Conservation (phyloP, 163 green algal species). For the Volvox carteri region DNA sequence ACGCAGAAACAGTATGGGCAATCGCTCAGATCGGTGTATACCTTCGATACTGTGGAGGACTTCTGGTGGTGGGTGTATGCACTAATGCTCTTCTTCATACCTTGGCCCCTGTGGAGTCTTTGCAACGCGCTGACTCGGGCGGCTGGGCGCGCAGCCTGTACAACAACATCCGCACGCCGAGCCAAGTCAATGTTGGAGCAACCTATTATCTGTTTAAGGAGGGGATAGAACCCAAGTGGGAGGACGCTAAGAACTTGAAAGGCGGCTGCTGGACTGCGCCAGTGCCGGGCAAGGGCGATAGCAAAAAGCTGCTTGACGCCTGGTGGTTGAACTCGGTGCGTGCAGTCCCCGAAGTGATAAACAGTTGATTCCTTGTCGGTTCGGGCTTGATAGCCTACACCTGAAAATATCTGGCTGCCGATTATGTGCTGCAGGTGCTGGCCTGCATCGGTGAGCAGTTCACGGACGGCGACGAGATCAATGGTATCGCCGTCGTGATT, state of each 20-base stretch:
- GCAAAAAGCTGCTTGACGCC: constrained; percentile 86
- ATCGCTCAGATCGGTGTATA: constrained; percentile 93
- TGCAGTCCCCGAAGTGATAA: too few relatives aligned
- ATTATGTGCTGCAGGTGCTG: constrained; percentile 81
- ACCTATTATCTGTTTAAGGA: constrained; percentile 99
- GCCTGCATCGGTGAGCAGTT: constrained; percentile 99
- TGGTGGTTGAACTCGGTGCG: constrained; percentile 95
- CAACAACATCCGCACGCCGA: constrained; percentile 98
- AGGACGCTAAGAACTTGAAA: constrained; percentile 93
- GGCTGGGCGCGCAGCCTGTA: constrained; percentile 88
- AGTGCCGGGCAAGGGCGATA: constrained; percentile 76
- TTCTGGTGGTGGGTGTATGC: constrained; percentile 95
- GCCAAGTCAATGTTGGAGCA: constrained; percentile 87
- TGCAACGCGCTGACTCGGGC: background rate
- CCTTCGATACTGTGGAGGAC: constrained; percentile 99
- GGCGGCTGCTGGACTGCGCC: constrained; percentile 96
- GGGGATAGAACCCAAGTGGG: constrained; percentile 99
- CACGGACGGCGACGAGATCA: constrained; percentile 95
- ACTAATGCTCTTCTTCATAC: background rate
- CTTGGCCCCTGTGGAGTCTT: background rate
- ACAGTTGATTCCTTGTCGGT: too few relatives aligned
- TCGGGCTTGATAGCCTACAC: too few relatives aligned
- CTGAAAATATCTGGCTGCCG: background rate
- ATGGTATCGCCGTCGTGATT: constrained; percentile 94
- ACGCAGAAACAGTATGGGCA: constrained; percentile 90